A percentile compares a stretch with the other conserved stretches of the same genome.
phyloP scores from a whole-genome alignment of 306 rosid genomes.

The Quercus wislizeni region DNA sequence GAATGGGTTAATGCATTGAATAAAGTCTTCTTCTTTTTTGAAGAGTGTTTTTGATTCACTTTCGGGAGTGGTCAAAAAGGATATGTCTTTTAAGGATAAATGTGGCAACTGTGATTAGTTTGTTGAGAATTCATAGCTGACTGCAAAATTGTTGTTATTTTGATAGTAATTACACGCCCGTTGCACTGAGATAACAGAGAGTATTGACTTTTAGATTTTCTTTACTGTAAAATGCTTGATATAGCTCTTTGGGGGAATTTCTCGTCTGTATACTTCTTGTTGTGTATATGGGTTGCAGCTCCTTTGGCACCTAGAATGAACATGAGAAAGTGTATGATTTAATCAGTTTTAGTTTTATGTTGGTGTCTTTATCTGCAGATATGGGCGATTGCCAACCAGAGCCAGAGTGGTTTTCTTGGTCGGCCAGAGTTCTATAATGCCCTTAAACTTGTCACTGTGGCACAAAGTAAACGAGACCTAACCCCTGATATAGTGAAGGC shows the following conservation, averaged over 20 bases:
- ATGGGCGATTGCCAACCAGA: slow-evolving; percentile 79
- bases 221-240: not conserved
- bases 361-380: slow-evolving; percentile 52
- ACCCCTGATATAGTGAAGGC: slow-evolving; percentile 91
- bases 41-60: not conserved
- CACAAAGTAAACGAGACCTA: slow-evolving; percentile 86
- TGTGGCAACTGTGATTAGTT: too few species aligned
- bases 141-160: too few species aligned
- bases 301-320: not conserved
- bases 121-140: too few species aligned
- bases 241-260: not conserved
- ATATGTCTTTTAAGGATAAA: too few species aligned
- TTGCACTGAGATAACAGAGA: too few species aligned
- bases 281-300: not conserved
- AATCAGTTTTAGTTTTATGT: slow-evolving; percentile 1
- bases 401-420: slow-evolving; percentile 79
- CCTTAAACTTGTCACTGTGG: slow-evolving; percentile 97
- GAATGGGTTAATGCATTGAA: not conserved
- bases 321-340: not conserved
- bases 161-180: too few species aligned
- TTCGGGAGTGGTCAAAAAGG: not conserved
- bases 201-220: not conserved
- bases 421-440: slow-evolving; percentile 93
- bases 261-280: not conserved
- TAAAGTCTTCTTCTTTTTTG: not conserved